Percentiles rank a stretch among this genome's conserved stretches.
Conservation (phyloP, 768 basidiomycete genomes). For the Royoungia palumana region DNA sequence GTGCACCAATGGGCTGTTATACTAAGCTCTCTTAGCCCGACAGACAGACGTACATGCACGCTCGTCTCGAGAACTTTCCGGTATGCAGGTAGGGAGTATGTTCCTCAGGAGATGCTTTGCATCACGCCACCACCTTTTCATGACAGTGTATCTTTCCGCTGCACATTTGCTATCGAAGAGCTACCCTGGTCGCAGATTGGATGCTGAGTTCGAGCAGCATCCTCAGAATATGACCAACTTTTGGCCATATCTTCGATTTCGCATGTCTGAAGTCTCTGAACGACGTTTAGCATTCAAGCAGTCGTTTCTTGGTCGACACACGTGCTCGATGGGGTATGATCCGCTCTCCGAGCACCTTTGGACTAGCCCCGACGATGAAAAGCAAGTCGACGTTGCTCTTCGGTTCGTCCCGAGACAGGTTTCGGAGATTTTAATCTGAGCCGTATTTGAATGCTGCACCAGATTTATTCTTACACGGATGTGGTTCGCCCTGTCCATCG, state of each 20-base stretch:
- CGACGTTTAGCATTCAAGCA: constrained; percentile 39
- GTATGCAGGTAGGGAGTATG: constrained; percentile 49
- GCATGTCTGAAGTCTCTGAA: constrained; percentile 41
- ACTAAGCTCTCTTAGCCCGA: constrained; percentile 44
- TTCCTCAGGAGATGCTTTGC: constrained; percentile 1
- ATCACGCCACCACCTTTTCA: neutral
- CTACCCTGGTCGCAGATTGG: constrained; percentile 51
- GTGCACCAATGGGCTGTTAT: constrained; percentile 52
- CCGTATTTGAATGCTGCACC: constrained; percentile 1
- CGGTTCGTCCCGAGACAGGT: constrained; percentile 40
- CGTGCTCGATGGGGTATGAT: constrained; percentile 27
- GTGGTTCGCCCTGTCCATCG: constrained; percentile 62
- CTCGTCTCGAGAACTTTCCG: constrained; percentile 59
- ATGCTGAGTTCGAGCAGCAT: constrained; percentile 35
- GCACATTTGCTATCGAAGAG: constrained; percentile 40
- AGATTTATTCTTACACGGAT: constrained; percentile 64
- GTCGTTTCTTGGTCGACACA: constrained; percentile 49
- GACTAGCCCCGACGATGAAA: constrained; percentile 55
- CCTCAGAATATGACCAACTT: constrained; percentile 52
- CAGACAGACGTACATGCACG: constrained; percentile 45
- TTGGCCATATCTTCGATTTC: constrained; percentile 66
- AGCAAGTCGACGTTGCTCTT: constrained; percentile 53
- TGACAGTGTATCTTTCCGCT: constrained; percentile 63
- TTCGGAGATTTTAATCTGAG: neutral
- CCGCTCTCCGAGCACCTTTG: constrained; percentile 49